Percentiles rank a stretch among this genome's conserved stretches.
Conservation (phyloP, 768 basidiomycete genomes). For the Multifurca ochricompacta region DNA sequence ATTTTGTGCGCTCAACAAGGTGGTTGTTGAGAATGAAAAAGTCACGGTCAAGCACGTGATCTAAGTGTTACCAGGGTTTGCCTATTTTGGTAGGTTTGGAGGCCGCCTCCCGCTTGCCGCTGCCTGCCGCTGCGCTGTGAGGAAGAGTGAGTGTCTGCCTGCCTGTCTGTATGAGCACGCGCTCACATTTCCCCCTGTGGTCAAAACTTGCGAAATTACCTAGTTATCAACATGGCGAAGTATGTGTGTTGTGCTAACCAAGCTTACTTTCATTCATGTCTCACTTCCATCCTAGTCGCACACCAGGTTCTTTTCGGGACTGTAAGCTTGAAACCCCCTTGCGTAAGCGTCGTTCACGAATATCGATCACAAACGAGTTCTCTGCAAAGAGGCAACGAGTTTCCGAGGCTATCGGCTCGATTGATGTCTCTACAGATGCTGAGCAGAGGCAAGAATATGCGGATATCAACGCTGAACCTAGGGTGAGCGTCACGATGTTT, state of each 20-base stretch:
- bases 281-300: conserved; percentile 5
- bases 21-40: too few species aligned
- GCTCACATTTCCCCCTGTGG: too few species aligned
- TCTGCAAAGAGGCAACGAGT: conserved; percentile 20
- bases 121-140: too few species aligned
- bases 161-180: too few species aligned
- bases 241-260: background rate
- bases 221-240: conserved; percentile 12
- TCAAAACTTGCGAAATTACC: too few species aligned
- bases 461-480: conserved; percentile 19
- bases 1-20: too few species aligned
- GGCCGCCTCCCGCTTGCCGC: too few species aligned
- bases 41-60: too few species aligned
- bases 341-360: conserved; percentile 19
- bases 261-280: background rate
- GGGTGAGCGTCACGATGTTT: conserved; percentile 2
- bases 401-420: conserved; percentile 15
- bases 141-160: too few species aligned
- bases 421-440: conserved; percentile 6
- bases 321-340: conserved; percentile 20
- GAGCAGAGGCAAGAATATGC: conserved; percentile 14
- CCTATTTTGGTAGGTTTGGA: too few species aligned
- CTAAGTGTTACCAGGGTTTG: too few species aligned
- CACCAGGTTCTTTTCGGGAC: conserved; percentile 12
- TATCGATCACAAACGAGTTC: conserved; percentile 21